These are phyloP conservation scores for Rosellinia necatrix DNA, from an alignment of 2,329 filamentous ascomycete species.

Conservation along the genomic window DNA sequence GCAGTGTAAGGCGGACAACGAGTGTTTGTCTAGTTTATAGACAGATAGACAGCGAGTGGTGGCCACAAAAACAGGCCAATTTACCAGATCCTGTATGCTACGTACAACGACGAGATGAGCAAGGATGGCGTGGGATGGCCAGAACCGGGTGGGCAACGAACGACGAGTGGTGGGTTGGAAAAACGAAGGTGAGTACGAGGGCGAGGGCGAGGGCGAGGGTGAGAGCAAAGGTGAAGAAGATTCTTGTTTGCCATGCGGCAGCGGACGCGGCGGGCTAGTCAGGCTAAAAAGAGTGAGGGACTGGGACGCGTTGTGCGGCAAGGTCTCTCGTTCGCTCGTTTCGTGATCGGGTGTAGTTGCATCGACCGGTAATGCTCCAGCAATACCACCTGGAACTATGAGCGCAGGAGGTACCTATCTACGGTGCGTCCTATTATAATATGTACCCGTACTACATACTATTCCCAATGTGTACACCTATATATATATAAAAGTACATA, in stretches of 20 bases:
- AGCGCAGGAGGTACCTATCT: too few relatives aligned
- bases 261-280: constrained; percentile 22
- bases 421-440: too few relatives aligned
- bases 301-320: constrained; percentile 23
- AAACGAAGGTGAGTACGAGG: constrained; percentile 4
- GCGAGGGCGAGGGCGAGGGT: constrained; percentile 5
- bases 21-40: constrained; percentile 18
- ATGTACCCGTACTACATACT: too few relatives aligned
- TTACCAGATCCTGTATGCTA: constrained; percentile 4
- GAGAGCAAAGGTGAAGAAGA: constrained; percentile 3
- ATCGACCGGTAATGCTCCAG: constrained; percentile 16
- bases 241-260: constrained; percentile 25
- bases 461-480: too few relatives aligned
- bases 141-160: constrained; percentile 10
- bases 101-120: too few relatives aligned
- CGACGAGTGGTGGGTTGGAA: constrained; percentile 8
- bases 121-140: not conserved
- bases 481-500: too few relatives aligned
- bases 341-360: constrained; percentile 25
- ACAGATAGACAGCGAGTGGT: not conserved
- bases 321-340: constrained; percentile 13
- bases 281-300: constrained; percentile 27
- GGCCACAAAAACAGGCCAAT: constrained; percentile 19
- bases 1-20: constrained; percentile 21
- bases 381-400: not conserved